phyloP scores from a whole-genome alignment of 345 rosid species.

The Rhodamnia rubescens region DNA sequence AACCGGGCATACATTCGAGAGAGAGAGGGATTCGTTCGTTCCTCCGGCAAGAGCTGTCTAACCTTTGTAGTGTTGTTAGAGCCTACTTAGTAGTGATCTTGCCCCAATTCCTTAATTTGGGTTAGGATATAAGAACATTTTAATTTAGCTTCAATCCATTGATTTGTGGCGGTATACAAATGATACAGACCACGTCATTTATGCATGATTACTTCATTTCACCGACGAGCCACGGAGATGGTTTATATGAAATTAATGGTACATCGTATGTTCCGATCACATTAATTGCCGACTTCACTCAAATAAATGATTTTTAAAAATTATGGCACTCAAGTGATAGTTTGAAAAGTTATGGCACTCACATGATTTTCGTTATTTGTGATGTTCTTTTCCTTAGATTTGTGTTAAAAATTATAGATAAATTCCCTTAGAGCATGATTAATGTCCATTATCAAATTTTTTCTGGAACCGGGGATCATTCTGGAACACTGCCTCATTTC shows the following conservation, averaged over 20 bases:
- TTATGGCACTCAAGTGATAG: background rate
- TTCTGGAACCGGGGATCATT: background rate
- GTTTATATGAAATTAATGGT: background rate
- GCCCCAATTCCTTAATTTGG: no score
- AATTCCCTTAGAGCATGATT: background rate
- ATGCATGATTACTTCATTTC: background rate
- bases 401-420: background rate
- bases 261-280: accelerated
- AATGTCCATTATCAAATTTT: background rate
- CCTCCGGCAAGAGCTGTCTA: no score
- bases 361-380: background rate
- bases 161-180: background rate
- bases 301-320: background rate
- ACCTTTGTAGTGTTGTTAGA: no score
- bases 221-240: accelerated
- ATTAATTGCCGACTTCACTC: background rate
- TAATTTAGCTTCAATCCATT: no score
- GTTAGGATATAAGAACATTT: no score
- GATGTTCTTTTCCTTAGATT: background rate
- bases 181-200: background rate
- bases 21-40: no score
- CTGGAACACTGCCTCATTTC: background rate
- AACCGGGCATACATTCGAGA: no score
- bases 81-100: no score
- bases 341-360: background rate